Evolutionary conservation across 2,329 filamentous ascomycete species (phyloP).

Genomic region (Tolypocladium inflatum): DNA sequence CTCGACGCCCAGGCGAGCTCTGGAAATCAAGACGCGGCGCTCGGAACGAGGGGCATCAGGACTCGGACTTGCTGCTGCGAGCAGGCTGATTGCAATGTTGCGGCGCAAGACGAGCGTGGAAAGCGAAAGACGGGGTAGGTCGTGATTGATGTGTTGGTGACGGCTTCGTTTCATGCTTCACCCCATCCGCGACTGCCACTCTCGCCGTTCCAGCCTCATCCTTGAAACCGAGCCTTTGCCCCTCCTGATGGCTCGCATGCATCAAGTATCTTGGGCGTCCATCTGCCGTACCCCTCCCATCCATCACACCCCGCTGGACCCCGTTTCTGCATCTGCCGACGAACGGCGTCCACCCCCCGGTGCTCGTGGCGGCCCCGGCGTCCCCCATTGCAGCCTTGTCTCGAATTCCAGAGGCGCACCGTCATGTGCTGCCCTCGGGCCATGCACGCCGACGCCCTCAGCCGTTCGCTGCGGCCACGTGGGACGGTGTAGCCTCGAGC

Average conservation of each 20-base stretch:
- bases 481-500: slow-evolving; percentile 2
- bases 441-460: not conserved
- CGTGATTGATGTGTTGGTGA: not conserved
- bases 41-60: not conserved
- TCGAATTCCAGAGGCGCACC: slow-evolving; percentile 1
- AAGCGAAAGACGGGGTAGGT: not conserved
- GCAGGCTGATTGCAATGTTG: not conserved
- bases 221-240: not conserved
- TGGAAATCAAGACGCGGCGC: not conserved
- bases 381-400: slow-evolving; percentile 13
- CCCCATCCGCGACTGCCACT: not conserved
- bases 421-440: slow-evolving; percentile 8
- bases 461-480: slow-evolving; percentile 13
- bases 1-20: not conserved
- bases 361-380: slow-evolving; percentile 18
- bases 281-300: not conserved
- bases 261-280: not conserved
- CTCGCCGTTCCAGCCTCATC: not conserved
- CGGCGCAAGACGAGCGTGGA: not conserved
- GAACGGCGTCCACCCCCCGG: slow-evolving; percentile 17
- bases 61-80: not conserved
- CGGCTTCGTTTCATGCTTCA: not conserved
- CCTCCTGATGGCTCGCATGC: not conserved
- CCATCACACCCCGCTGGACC: not conserved
- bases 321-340: slow-evolving; percentile 11